Conservation (phyloP, 2,329 filamentous ascomycete genomes). For the Trichothecium roseum region DNA sequence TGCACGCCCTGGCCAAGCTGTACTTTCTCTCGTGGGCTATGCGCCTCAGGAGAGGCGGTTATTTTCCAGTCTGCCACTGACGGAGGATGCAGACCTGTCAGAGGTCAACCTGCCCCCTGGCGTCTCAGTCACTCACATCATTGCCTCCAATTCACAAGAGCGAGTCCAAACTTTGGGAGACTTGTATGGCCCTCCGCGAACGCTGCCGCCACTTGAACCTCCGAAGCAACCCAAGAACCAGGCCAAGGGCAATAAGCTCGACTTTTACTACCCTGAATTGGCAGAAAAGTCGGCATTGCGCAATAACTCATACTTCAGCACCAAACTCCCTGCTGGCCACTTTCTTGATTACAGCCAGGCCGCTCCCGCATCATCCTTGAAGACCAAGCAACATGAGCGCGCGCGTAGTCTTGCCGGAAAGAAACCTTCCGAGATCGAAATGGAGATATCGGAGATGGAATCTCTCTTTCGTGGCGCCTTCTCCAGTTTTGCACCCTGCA, state of each 20-base stretch:
- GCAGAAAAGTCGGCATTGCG: constrained; percentile 44
- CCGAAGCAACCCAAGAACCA: constrained; percentile 63
- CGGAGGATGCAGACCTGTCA: constrained; percentile 18
- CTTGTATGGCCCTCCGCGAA: constrained; percentile 58
- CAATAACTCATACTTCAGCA: constrained; percentile 53
- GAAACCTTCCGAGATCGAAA: constrained; percentile 43
- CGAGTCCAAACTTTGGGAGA: constrained; percentile 60
- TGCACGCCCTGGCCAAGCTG: constrained; percentile 21
- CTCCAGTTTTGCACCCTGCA: constrained; percentile 68
- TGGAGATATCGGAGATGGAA: constrained; percentile 59
- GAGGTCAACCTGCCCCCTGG: constrained; percentile 59
- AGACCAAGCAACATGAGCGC: constrained; percentile 59
- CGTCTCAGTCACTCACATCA: constrained; percentile 39
- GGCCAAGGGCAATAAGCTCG: constrained; percentile 49
- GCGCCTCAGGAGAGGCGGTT: constrained; percentile 66
- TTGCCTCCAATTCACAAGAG: constrained; percentile 25
- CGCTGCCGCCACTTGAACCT: constrained; percentile 54
- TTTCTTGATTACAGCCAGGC: constrained; percentile 64
- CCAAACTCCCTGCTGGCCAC: constrained; percentile 54
- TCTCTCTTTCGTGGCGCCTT: constrained; percentile 67
- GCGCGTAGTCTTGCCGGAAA: constrained; percentile 55
- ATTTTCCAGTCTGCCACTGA: constrained; percentile 66
- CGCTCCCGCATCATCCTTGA: constrained; percentile 40
- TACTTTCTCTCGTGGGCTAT: constrained; percentile 69
- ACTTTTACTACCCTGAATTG: constrained; percentile 43